phyloP scores from a whole-genome alignment of 2,329 filamentous ascomycete species.

The Coniella lustricola region DNA sequence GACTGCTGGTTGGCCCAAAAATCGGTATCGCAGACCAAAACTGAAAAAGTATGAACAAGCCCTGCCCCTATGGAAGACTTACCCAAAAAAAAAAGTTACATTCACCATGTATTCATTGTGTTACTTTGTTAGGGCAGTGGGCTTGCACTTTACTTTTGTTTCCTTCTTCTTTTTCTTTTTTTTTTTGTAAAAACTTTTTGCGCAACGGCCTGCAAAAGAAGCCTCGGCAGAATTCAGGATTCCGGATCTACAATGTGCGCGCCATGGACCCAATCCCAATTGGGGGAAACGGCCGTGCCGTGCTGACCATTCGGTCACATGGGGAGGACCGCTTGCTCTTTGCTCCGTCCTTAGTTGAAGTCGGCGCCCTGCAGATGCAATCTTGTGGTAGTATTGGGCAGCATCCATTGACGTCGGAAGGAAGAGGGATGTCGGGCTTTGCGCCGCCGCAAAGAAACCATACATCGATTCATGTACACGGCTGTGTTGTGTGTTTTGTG shows the following conservation, averaged over 20 bases:
- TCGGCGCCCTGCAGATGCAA: background rate
- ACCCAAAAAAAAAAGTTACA: too few relatives aligned
- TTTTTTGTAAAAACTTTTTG: too few relatives aligned
- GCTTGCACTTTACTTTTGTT: background rate
- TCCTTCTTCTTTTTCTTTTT: too few relatives aligned
- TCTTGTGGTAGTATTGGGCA: background rate
- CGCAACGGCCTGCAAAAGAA: background rate
- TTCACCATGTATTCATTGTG: background rate
- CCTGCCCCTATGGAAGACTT: too few relatives aligned
- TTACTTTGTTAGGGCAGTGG: background rate
- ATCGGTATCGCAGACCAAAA: background rate
- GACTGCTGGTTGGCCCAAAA: conserved; percentile 12
- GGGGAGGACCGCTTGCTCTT: background rate
- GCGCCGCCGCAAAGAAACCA: background rate
- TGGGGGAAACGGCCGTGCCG: background rate
- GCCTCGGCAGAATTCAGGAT: background rate
- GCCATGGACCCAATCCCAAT: background rate
- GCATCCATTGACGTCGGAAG: background rate
- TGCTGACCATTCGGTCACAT: conserved; percentile 2
- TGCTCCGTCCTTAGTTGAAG: background rate
- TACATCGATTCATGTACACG: background rate
- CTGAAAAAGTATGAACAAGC: too few relatives aligned
- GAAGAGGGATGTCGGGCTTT: background rate
- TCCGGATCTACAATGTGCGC: background rate
- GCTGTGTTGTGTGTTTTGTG: too few relatives aligned